Percentiles rank a stretch among this genome's conserved stretches.
Evolutionary conservation across 805 yeast species (phyloP).

Genomic region (Hanseniaspora thailandica): DNA sequence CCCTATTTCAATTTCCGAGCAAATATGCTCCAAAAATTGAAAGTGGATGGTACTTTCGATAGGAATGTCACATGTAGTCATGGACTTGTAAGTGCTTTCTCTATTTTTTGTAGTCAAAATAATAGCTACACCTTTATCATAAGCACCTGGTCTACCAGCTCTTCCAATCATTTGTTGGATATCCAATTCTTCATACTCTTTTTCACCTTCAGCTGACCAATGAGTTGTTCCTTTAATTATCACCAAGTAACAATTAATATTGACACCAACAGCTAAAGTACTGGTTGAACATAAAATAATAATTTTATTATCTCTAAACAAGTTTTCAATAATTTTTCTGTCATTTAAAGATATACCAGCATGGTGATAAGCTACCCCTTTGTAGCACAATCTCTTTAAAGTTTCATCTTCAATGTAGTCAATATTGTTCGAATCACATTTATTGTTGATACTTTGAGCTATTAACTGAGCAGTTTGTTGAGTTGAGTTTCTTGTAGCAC

Average conservation of each 20-base stretch:
- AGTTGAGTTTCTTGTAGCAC: slow-evolving; percentile 43
- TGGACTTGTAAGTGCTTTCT: slow-evolving; percentile 31
- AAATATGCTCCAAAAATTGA: slow-evolving; percentile 32
- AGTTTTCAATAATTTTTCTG: slow-evolving; percentile 35
- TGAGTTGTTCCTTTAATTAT: slow-evolving; percentile 52
- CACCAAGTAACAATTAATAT: slow-evolving; percentile 49
- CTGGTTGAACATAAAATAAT: slow-evolving; percentile 45
- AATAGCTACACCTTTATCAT: slow-evolving; percentile 37
- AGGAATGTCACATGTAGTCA: slow-evolving; percentile 34
- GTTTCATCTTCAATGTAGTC: slow-evolving; percentile 23
- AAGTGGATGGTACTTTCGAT: slow-evolving; percentile 39
- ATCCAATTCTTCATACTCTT: slow-evolving; percentile 46
- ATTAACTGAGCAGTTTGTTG: slow-evolving; percentile 34
- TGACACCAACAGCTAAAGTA: slow-evolving; percentile 50
- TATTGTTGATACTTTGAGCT: slow-evolving; percentile 16
- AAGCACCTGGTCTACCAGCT: slow-evolving; percentile 53
- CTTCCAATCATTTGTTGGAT: slow-evolving; percentile 54
- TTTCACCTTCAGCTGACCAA: slow-evolving; percentile 40
- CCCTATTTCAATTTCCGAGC: slow-evolving; percentile 35
- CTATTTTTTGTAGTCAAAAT: slow-evolving; percentile 35
- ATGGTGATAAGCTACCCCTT: slow-evolving; percentile 45
- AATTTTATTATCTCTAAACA: slow-evolving; percentile 34
- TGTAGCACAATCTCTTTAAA: slow-evolving; percentile 19
- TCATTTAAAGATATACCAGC: slow-evolving; percentile 45
- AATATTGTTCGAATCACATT: slow-evolving; percentile 15